Percentiles rank a stretch among this genome's conserved stretches.
Evolutionary conservation across 768 basidiomycete species (phyloP).

Genomic region (Vararia minispora): DNA sequence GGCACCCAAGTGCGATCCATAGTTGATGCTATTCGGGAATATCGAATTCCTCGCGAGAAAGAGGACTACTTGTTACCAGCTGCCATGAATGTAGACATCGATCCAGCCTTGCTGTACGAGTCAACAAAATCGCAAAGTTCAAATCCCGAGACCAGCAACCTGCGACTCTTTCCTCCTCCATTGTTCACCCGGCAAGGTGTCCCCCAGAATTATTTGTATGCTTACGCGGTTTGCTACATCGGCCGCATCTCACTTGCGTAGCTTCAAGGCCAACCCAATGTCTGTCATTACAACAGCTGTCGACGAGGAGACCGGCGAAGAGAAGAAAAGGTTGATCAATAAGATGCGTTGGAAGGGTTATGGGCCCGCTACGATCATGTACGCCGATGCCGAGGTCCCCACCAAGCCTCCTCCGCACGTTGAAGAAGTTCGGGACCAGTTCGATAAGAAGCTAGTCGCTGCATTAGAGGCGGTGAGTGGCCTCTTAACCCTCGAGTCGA

Average conservation of each 20-base stretch:
- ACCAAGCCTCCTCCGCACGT: constrained; percentile 50
- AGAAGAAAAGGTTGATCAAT: constrained; percentile 77
- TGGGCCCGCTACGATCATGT: constrained; percentile 62
- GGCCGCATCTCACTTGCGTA: constrained; percentile 17
- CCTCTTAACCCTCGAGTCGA: not conserved
- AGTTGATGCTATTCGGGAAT: constrained; percentile 72
- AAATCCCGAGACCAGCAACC: constrained; percentile 32
- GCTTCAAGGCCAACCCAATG: constrained; percentile 69
- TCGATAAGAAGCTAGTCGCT: constrained; percentile 42
- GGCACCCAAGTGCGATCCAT: too few species aligned
- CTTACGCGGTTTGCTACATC: not conserved
- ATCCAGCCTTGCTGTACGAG: constrained; percentile 29
- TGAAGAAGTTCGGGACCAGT: constrained; percentile 43
- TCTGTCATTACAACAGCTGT: constrained; percentile 58
- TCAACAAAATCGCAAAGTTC: not conserved
- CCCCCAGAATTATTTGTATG: constrained; percentile 64
- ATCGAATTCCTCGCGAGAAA: constrained; percentile 54
- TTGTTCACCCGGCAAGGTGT: constrained; percentile 76
- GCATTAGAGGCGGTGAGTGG: constrained; percentile 40
- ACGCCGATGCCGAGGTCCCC: constrained; percentile 56
- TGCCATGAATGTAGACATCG: constrained; percentile 33
- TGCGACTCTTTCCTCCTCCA: constrained; percentile 80
- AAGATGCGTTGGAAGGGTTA: constrained; percentile 79
- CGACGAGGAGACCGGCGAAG: constrained; percentile 70
- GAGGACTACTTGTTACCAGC: constrained; percentile 43